Base-by-base conservation (phyloP, 306 rosid species). In the Malus sieversii region DNA sequence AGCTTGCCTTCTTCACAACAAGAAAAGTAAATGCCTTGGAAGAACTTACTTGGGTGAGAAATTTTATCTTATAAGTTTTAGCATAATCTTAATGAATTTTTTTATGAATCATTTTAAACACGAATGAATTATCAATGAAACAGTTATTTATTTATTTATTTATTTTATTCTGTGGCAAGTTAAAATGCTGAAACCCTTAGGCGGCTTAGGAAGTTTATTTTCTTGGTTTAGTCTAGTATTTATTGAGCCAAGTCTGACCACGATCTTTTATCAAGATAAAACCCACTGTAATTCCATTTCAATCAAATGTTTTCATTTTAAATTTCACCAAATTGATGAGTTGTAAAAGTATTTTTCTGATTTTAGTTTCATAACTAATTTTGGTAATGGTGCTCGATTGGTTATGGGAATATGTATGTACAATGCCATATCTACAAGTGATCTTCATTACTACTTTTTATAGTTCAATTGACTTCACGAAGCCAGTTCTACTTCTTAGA, bases 1-100 rank as follows among this genome's bases (percentile, higher is more conserved):
- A 95, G 99, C 81, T 88, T 85, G 99, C 97, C 77, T 89, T 95
- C 78, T 92, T 95, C 87, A 83, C 99, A 25, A 80, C 96, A 74
- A 89, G 97, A 88, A 77, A 85, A 70, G 80, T 95, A 44, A 83
- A 83, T 66, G 96, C 99, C 10, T 80, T 84, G 78, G 99, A 95
- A 84, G 99, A 95, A 80, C 91, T 95, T 68, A 95, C 92, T 66
- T 92, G 97, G 99, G 99, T 95, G 66, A 70, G 98, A 85, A 58
- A 20, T 77, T 82, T 74, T 71, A 72, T n/a, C 12, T 23, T 53
- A 12, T 55, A 72, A 72, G 72, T 63, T 46, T 29, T 83, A 35
- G 78, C 79, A 72, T 48, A 48, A 48, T 15, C 18, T 15, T 8
- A 48, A 15, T 16, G 20, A 48, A 0, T 48, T 48, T 48, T 48